Percentiles rank a stretch among this genome's conserved stretches.
Conservation (phyloP, 331 rosid species). For the Acacia pycnantha region DNA sequence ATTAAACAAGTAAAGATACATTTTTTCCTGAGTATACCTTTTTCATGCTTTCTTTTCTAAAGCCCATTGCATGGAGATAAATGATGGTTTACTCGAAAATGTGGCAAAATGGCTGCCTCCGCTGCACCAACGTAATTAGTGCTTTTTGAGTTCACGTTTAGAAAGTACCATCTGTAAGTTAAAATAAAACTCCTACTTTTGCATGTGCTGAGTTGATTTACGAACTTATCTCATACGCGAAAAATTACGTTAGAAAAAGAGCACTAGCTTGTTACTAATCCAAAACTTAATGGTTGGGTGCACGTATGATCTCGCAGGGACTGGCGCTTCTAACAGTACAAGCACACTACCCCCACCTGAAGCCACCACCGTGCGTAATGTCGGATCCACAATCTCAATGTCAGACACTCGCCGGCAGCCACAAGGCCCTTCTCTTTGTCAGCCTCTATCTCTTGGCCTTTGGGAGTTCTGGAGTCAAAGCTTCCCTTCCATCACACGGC, state of each 20-base stretch:
- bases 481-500: constrained; percentile 79
- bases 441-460: constrained; percentile 64
- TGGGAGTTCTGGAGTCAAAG: constrained; percentile 76
- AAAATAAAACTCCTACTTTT: no score
- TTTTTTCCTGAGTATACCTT: no score
- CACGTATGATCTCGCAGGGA: constrained; percentile 45
- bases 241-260: no score
- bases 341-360: constrained; percentile 66
- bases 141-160: no score
- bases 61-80: background rate
- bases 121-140: background rate
- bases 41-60: background rate
- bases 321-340: constrained; percentile 61
- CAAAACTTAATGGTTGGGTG: no score
- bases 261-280: no score
- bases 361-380: constrained; percentile 57
- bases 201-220: no score
- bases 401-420: constrained; percentile 37
- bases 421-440: constrained; percentile 57
- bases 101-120: background rate
- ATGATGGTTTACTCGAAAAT: background rate
- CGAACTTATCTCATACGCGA: no score
- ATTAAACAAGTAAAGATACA: no score
- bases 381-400: constrained; percentile 38
- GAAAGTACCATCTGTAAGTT: no score